Percentiles rank a stretch among this genome's conserved stretches.
Conservation (phyloP, 2,329 filamentous ascomycete genomes). For the Penicillium polonicum region DNA sequence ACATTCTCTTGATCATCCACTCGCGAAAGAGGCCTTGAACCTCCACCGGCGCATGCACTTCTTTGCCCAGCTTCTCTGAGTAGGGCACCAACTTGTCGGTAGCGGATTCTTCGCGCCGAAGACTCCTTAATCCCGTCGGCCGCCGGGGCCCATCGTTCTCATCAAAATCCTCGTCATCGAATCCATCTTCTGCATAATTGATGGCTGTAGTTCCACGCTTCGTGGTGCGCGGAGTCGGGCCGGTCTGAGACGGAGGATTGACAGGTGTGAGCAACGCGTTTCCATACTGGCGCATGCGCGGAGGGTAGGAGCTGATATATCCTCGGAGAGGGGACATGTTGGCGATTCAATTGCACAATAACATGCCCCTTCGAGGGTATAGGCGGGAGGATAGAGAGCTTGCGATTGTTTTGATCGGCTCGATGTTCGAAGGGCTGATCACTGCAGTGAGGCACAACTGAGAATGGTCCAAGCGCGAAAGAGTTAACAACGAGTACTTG, state of each 20-base stretch:
- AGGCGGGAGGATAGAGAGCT: conserved; percentile 15
- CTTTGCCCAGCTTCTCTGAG: conserved; percentile 77
- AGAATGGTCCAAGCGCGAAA: conserved; percentile 1
- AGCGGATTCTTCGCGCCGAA: conserved; percentile 71
- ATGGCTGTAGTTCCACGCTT: conserved; percentile 95
- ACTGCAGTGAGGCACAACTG: conserved; percentile 4
- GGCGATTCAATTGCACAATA: conserved; percentile 33
- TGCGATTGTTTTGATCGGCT: conserved; percentile 26
- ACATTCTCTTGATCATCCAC: conserved; percentile 77
- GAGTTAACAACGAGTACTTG: neutral
- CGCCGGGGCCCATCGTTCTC: conserved; percentile 66
- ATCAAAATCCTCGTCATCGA: conserved; percentile 68
- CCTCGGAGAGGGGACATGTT: conserved; percentile 69
- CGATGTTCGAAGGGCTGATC: conserved; percentile 18
- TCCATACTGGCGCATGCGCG: conserved; percentile 82
- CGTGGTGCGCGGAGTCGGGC: conserved; percentile 75
- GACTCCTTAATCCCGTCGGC: conserved; percentile 77
- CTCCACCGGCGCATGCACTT: conserved; percentile 73
- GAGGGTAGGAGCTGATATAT: conserved; percentile 87
- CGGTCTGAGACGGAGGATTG: conserved; percentile 66
- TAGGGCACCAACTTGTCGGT: conserved; percentile 61
- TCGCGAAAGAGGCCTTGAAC: conserved; percentile 91
- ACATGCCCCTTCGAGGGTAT: conserved; percentile 37
- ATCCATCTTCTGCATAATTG: conserved; percentile 97
- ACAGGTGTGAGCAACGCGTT: conserved; percentile 89